phyloP scores from a whole-genome alignment of 169 alveolate species.

The Cryptosporidium baileyi region DNA sequence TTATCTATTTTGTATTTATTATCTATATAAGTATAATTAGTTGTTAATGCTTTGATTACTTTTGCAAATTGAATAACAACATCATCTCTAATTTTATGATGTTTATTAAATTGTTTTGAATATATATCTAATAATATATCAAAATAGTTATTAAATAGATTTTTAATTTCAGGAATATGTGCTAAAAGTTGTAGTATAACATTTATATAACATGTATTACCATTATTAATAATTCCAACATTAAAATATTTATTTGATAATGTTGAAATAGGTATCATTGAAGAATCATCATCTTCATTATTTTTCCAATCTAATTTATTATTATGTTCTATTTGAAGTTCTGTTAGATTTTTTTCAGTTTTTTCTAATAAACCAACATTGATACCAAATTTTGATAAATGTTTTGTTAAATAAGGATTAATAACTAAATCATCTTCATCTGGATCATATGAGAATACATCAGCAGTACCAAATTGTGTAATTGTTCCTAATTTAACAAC shows the following conservation, averaged over 20 bases:
- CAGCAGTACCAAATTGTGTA: conserved; percentile 88
- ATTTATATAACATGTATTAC: conserved; percentile 86
- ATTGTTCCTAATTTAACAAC: conserved; percentile 92
- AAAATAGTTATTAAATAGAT: not conserved
- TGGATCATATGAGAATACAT: conserved; percentile 90
- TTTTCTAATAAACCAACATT: conserved; percentile 79
- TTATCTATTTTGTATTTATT: not conserved
- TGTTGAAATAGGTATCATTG: too few relatives aligned
- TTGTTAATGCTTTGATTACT: conserved; percentile 17
- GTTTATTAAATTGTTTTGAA: not conserved
- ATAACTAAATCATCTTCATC: conserved; percentile 81
- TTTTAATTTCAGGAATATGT: conserved; percentile 7
- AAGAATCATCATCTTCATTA: conserved; percentile 70
- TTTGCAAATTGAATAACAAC: conserved; percentile 43
- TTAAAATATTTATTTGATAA: too few relatives aligned
- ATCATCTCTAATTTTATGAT: not conserved
- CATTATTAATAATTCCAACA: conserved; percentile 82
- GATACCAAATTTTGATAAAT: conserved; percentile 87
- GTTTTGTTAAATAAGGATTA: conserved; percentile 86
- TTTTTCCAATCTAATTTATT: conserved; percentile 80
- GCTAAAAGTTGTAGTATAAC: conserved; percentile 79
- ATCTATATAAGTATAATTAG: conserved; percentile 22
- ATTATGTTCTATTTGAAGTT: conserved; percentile 85
- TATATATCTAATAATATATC: conserved; percentile 12
- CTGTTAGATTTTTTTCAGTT: conserved; percentile 85